Evolutionary conservation across 2,329 filamentous ascomycete species (phyloP), one percentile per base, ranked within the genome.

Genomic region (Lojkania enalia): DNA sequence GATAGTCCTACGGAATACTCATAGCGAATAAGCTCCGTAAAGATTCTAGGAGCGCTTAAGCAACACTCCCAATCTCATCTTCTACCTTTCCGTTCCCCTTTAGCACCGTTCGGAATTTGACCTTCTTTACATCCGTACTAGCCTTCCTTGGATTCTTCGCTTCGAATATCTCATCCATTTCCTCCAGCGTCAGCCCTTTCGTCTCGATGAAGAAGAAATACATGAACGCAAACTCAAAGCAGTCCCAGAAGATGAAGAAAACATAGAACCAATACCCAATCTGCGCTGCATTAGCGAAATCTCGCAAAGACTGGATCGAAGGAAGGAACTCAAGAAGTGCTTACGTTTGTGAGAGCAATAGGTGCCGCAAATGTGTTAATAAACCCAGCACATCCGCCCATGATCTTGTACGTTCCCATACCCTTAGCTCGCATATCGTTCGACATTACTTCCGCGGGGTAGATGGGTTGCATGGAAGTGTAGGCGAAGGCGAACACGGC

Each of bases 311-410:
- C 56, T 15, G 63, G 60, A 7, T 61, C 63, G 42, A 67, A 69
- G 14, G 66, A 44, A 48, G 63, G 68, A 29, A 68, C 65, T 44
- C 56, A 61, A 3, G 57, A 63, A 32, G 67, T 67, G 0, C 58
- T 61, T n/a, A 27, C 23, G 14, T 33, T 33, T 6, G 60, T 60
- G 7, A 55, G 42, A 4, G 52, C 42, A 63, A 46, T 3, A 39
- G 58, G 57, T 4, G 58, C 59, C 59, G 75, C 72, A 20, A 72
- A 65, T 47, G 71, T 73, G 1, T 48, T 46, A 7, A 55, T 45
- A 23, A 55, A 55, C 4, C 73, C 55, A 2, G 47, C 52, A 19
- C 46, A 49, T 2, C 49, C 35, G 25, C 55, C 55, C 4, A 51
- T 58, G 2, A 47, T 40, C n/a, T 50, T 56, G 35, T 53, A 58